phyloP scores from a whole-genome alignment of 208 protist genomes.

The Leptomonas pyrrhocoris region DNA sequence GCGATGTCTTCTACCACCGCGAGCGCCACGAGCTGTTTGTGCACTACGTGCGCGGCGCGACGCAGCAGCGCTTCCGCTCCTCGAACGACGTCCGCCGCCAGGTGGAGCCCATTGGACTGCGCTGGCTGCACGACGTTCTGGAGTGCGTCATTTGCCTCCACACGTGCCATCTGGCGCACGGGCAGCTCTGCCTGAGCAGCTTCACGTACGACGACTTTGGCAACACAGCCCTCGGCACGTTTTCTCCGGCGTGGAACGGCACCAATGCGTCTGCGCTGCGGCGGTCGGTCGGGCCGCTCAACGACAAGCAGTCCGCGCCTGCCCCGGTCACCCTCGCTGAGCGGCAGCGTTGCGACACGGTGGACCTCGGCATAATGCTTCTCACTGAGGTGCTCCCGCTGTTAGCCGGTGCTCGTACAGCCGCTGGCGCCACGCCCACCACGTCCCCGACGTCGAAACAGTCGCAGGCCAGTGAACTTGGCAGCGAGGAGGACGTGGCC shows the following conservation, averaged over 20 bases:
- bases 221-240: conserved; percentile 66
- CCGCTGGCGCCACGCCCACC: conserved; percentile 1
- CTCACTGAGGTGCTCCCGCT: conserved; percentile 31
- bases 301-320: neutral
- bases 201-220: conserved; percentile 86
- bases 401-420: neutral
- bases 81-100: conserved; percentile 57
- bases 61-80: conserved; percentile 71
- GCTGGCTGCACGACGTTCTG: conserved; percentile 70
- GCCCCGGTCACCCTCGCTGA: conserved; percentile 15
- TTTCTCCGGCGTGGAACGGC: conserved; percentile 36
- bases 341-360: conserved; percentile 32
- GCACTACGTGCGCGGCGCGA: conserved; percentile 65
- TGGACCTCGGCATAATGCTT: conserved; percentile 44
- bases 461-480: neutral
- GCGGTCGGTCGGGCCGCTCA: neutral
- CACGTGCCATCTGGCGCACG: conserved; percentile 61
- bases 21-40: conserved; percentile 54
- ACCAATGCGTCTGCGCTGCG: neutral
- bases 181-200: conserved; percentile 50
- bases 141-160: conserved; percentile 70
- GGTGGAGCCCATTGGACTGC: conserved; percentile 52
- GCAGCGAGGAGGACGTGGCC: conserved; percentile 34
- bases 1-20: conserved; percentile 64
- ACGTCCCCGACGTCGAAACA: conserved; percentile 14